Evolutionary conservation across 129 eudicot species (phyloP), one percentile per base, ranked within the genome.

Genomic region (Lactuca sativa): DNA sequence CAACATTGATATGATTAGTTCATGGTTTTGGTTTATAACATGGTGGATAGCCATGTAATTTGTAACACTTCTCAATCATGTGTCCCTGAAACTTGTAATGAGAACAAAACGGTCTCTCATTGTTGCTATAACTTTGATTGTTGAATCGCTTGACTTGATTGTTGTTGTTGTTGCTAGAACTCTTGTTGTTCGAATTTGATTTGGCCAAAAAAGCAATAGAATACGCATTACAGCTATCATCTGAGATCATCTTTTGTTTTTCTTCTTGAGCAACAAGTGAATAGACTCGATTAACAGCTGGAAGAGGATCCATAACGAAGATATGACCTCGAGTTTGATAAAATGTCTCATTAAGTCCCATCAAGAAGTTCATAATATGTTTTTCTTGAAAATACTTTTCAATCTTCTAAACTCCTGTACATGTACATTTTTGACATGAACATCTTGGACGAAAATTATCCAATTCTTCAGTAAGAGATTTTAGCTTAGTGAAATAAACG

Each of bases 91-190:
- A 43, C 3, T 43, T 43, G 49, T 3, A 43, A 43, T 43, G 49
- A 1, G 49, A 8, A 1, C 49, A 43, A 1, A 0, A 43, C 0
- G 49, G 49, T 3, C 13, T 43, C 1, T 43, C 13, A 0, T 2
- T 9, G 3, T 43, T 8, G 9, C 9, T 0, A 0, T 8, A 1
- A 43, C 9, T 43, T 4, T 9, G 12, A 8, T 7, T 43, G 9
- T 43, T 0, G 3, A 8, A 2, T 7, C 0, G 0, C 9, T 8
- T 43, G 12, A 9, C 5, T 34, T 34, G 5, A 3, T 34, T n/a
- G n/a, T n/a, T n/a, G n/a, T n/a, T n/a, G n/a, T 34, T 1, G 1
- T 2, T 4, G 4, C 0, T 11, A 1, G 0, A 0, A 9, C 8
- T 12, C 8, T 41, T 4, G 12, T 21, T 4, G 37, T 18, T 18